A percentile compares a stretch with the other conserved stretches of the same genome.
These are phyloP conservation scores for Penicillium sp. DNA, from an alignment of 2,329 filamentous ascomycete species.

Conservation along the genomic window DNA sequence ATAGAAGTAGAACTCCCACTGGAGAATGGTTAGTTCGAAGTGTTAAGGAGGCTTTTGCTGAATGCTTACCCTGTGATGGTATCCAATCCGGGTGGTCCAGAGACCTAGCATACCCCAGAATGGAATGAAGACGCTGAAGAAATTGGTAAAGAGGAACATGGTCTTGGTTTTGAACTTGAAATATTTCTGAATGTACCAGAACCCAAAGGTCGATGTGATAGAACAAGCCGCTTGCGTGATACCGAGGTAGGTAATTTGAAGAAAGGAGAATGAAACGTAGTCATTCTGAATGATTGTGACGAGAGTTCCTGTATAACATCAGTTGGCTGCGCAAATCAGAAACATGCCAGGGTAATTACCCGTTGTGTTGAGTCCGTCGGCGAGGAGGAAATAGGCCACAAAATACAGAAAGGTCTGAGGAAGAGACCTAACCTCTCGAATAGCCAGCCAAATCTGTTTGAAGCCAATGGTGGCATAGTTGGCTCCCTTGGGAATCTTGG, in stretches of 20 bases:
- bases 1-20: constrained; percentile 45
- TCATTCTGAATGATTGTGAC: constrained; percentile 42
- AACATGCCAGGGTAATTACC: constrained; percentile 16
- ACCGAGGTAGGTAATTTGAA: constrained; percentile 42
- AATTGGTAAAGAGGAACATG: constrained; percentile 43
- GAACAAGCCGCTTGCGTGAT: constrained; percentile 39
- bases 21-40: not conserved
- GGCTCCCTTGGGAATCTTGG: constrained; percentile 38
- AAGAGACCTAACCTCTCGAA: constrained; percentile 36
- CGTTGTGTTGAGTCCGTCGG: constrained; percentile 43
- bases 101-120: constrained; percentile 44
- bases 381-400: constrained; percentile 41
- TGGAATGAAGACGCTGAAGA: constrained; percentile 41
- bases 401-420: constrained; percentile 43
- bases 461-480: constrained; percentile 41
- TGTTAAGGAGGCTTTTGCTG: not conserved
- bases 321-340: not conserved
- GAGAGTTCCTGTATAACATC: constrained; percentile 26
- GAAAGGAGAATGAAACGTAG: constrained; percentile 40
- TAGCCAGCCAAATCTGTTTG: constrained; percentile 41
- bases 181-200: constrained; percentile 43
- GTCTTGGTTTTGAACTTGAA: constrained; percentile 40
- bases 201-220: constrained; percentile 39
- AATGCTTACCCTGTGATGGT: constrained; percentile 33
- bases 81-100: constrained; percentile 39